Conservation (phyloP, 2,329 filamentous ascomycete species). For the Lomentospora prolificans region DNA sequence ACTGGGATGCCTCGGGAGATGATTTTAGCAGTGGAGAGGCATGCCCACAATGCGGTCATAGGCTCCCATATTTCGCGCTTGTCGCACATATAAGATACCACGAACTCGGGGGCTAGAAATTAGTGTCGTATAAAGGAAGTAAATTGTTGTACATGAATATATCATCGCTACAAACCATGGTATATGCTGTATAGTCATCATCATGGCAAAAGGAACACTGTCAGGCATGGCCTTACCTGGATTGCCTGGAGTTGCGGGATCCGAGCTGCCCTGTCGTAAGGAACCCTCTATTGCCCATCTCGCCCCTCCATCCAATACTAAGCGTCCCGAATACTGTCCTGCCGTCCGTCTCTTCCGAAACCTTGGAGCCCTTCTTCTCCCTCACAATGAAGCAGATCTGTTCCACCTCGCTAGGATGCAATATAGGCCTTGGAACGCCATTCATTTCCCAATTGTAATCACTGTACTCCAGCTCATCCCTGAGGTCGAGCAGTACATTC, state of each 20-base stretch:
- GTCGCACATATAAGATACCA: conserved; percentile 47
- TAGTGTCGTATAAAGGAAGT: not conserved
- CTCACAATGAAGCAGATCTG: conserved; percentile 56
- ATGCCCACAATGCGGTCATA: conserved; percentile 40
- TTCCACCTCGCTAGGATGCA: conserved; percentile 54
- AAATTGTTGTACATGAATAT: not conserved
- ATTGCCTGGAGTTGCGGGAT: conserved; percentile 25
- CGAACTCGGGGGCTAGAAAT: conserved; percentile 19
- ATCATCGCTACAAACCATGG: not conserved
- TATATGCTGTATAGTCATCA: not conserved
- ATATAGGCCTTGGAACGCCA: conserved; percentile 37
- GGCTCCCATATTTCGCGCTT: conserved; percentile 48
- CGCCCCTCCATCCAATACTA: conserved; percentile 77
- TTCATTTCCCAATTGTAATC: conserved; percentile 48
- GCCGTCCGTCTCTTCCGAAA: conserved; percentile 38
- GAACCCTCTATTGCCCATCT: conserved; percentile 82
- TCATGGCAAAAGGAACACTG: not conserved
- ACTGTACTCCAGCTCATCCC: conserved; percentile 37
- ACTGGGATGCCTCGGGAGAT: conserved; percentile 11
- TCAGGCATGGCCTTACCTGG: not conserved
- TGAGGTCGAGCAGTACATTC: conserved; percentile 45
- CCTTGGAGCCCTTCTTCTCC: conserved; percentile 26
- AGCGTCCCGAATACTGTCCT: conserved; percentile 67
- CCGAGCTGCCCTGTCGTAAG: conserved; percentile 78
- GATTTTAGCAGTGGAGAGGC: conserved; percentile 20